Conservation (phyloP, 345 rosid genomes). For the Rhodamnia argentea region DNA sequence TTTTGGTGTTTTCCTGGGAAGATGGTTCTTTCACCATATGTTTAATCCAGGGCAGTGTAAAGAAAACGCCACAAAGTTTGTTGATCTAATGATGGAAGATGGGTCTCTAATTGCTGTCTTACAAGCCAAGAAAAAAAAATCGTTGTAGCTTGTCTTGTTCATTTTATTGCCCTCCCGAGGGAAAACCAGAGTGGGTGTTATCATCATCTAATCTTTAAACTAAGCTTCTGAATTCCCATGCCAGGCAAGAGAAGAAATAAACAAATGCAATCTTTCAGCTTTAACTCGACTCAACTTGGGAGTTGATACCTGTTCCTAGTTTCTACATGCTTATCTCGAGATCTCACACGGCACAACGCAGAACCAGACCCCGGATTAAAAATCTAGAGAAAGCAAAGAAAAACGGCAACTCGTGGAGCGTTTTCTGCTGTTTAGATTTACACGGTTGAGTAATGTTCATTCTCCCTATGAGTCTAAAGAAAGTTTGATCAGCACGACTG, state of each 20-base stretch:
- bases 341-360: background rate
- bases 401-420: background rate
- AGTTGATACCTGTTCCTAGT: background rate
- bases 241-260: background rate
- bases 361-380: background rate
- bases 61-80: constrained; percentile 1
- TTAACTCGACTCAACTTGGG: background rate
- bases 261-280: background rate
- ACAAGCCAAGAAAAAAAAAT: background rate
- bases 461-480: background rate
- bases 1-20: background rate
- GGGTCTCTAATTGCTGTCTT: background rate
- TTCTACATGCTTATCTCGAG: background rate
- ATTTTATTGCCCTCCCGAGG: background rate
- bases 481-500: background rate
- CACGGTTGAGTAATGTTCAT: background rate
- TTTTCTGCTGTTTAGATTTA: background rate
- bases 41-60: background rate
- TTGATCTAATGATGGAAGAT: constrained; percentile 15
- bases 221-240: background rate
- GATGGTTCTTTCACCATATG: background rate
- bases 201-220: background rate
- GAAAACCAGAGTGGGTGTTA: background rate
- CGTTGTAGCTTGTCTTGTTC: background rate
- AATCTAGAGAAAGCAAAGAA: background rate